A percentile compares a stretch with the other conserved stretches of the same genome.
These are phyloP conservation scores for Zea luxurians DNA, from an alignment of 176 grass and related monocot genomes.

Conservation along the genomic window DNA sequence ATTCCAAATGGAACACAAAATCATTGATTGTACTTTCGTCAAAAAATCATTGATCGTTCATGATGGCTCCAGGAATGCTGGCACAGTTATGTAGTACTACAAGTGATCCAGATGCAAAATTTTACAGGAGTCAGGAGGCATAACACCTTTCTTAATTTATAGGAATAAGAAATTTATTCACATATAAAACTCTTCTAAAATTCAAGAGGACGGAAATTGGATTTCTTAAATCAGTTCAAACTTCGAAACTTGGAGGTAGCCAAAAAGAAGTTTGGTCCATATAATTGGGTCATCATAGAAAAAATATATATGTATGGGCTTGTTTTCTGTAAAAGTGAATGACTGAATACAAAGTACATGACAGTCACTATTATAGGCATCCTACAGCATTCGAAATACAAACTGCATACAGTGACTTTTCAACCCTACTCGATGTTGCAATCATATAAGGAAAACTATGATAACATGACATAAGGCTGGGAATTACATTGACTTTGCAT, in stretches of 20 bases:
- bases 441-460: constrained; percentile 18
- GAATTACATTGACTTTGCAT: constrained; percentile 66
- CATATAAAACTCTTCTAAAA: background rate
- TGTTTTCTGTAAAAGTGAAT: constrained; percentile 5
- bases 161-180: background rate
- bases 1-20: constrained; percentile 1
- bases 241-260: background rate
- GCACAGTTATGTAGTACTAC: constrained; percentile 10
- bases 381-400: constrained; percentile 9
- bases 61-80: background rate
- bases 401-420: background rate
- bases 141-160: background rate
- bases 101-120: constrained; percentile 16
- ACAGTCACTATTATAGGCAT: background rate
- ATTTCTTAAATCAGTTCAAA: background rate
- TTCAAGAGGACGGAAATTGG: constrained; percentile 17
- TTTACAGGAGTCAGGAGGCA: constrained; percentile 9
- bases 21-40: too few species aligned
- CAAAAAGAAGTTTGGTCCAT: background rate
- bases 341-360: background rate
- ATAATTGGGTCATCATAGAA: background rate
- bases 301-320: background rate
- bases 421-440: background rate
- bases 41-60: background rate
- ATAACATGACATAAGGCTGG: background rate